phyloP scores from a whole-genome alignment of 177 flowering plant species.

The Tripterygium wilfordii region DNA sequence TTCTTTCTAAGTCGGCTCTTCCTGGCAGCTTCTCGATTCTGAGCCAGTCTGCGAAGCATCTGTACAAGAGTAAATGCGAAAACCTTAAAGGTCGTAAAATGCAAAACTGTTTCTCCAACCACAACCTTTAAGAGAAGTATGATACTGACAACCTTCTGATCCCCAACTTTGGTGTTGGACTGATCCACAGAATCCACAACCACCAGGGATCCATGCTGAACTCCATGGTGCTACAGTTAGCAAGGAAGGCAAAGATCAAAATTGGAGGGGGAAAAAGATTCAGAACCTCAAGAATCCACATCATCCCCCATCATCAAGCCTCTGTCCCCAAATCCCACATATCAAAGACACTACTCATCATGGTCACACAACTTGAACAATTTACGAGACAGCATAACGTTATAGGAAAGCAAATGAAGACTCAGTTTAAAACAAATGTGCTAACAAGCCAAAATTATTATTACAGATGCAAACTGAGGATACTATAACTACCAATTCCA shows the following conservation, averaged over 20 bases:
- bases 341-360: too few species aligned
- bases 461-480: too few species aligned
- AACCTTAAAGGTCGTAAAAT: not conserved
- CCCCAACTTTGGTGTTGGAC: slow-evolving; percentile 40
- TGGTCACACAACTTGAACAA: too few species aligned
- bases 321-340: too few species aligned
- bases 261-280: not conserved
- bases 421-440: too few species aligned
- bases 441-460: too few species aligned
- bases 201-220: slow-evolving; percentile 31
- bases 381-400: too few species aligned
- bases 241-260: not conserved
- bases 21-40: slow-evolving; percentile 89
- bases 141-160: slow-evolving; percentile 52
- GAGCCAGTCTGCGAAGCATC: slow-evolving; percentile 76
- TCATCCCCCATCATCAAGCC: too few species aligned
- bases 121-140: not conserved
- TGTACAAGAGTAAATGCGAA: slow-evolving; percentile 14
- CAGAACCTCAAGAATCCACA: too few species aligned
- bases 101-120: not conserved
- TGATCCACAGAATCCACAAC: slow-evolving; percentile 47
- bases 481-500: too few species aligned
- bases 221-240: slow-evolving; percentile 35
- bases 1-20: slow-evolving; percentile 85
- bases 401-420: too few species aligned